Evolutionary conservation across 768 basidiomycete species (phyloP), one percentile per base, ranked within the genome.

Genomic region (Leccinum imitatum): DNA sequence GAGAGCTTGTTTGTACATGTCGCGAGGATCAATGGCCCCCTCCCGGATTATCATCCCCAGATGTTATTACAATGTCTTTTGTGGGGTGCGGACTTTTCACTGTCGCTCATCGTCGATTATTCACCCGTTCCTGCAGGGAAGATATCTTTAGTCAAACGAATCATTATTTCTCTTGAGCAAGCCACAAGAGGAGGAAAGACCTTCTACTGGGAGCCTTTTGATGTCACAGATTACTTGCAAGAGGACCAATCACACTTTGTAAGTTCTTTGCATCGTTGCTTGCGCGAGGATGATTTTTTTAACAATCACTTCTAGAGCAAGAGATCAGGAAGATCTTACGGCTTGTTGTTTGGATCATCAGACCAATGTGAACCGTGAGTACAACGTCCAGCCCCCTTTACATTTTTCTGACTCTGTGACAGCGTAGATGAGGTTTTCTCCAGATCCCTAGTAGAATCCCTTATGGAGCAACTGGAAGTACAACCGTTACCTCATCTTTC

Each of bases 31-130:
- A 95, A 95, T 70, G 93, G 93, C 0, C 95, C 96, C 4, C 75
- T 98, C 37, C 84, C 86, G 17, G 92, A 97, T 72, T 95, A 92
- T 71, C 93, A 98, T 75, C 95, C 96, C 4, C 93, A 95, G 68
- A 89, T 96, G 82, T 71, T 98, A 17, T 75, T 95, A 13, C 95
- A 98, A 69, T 96, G 93, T 69, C 78, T 98, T 57, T 76, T 97
- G 8, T 96, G 94, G 95, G 89, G 95, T 95, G 65, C 58, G 84
- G 70, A 52, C 21, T 14, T 31, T 37, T 51, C 50, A 39, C 27
- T 47, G 41, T 37, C 47, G 37, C 41, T 60, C 9, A 9, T 13
- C 11, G 13, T 50, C 33, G n/a, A 55, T 60, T 30, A 46, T 56
- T 57, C 41, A 66, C 50, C 37, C 37, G 15, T 53, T 56, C 33